Percentiles rank a stretch among this genome's conserved stretches.
Evolutionary conservation across 345 rosid genomes (phyloP).

Genomic region (Populus euphratica): DNA sequence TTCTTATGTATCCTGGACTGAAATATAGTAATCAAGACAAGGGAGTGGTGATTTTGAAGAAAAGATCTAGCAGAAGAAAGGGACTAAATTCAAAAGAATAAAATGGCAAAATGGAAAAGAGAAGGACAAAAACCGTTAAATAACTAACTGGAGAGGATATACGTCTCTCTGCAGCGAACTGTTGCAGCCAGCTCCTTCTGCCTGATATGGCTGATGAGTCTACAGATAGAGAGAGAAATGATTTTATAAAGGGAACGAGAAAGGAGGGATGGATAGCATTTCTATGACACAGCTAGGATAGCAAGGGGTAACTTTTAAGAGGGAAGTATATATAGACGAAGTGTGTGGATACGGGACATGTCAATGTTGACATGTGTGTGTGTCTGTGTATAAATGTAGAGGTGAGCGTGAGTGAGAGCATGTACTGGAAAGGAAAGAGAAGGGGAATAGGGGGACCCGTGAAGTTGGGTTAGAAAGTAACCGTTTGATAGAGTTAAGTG

Average conservation of each 20-base stretch:
- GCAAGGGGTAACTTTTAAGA: not conserved
- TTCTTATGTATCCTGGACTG: not conserved
- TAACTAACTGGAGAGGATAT: conserved; percentile 11
- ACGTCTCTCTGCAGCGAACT: not conserved
- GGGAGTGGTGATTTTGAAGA: not conserved
- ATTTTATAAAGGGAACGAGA: not conserved
- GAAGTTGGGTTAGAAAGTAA: not conserved
- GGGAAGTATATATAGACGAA: not conserved
- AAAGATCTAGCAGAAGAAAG: not conserved
- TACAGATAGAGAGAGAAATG: not conserved
- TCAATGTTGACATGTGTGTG: too few species aligned
- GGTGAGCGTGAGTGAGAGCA: not conserved
- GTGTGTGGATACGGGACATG: not conserved
- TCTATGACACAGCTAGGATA: not conserved
- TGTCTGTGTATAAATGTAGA: not conserved
- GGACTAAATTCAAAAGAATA: not conserved
- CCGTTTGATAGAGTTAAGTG: not conserved
- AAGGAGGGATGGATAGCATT: not conserved
- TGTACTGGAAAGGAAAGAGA: not conserved
- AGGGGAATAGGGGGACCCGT: not conserved
- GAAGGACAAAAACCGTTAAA: conserved; percentile 10
- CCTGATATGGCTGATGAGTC: not conserved
- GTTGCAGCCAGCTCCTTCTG: not conserved
- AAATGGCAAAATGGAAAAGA: conserved; percentile 4
- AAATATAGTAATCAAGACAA: not conserved